Percentiles rank a stretch among this genome's conserved stretches.
Evolutionary conservation across 2,329 filamentous ascomycete genomes (phyloP).

Genomic region (Paramyrothecium roridum): DNA sequence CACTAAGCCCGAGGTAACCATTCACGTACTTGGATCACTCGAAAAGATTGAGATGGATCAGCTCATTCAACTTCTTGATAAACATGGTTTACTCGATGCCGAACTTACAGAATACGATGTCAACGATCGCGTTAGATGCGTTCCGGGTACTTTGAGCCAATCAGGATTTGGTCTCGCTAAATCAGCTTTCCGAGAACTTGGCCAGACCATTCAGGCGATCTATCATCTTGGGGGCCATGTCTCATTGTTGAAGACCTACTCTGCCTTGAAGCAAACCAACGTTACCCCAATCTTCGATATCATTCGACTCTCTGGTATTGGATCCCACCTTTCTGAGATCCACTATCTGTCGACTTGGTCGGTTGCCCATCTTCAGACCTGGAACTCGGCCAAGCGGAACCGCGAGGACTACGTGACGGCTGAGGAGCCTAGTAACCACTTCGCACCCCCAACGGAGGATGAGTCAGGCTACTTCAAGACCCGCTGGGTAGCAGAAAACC

Average conservation of each 20-base stretch:
- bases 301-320: conserved; percentile 16
- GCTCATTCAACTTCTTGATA: conserved; percentile 11
- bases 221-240: conserved; percentile 22
- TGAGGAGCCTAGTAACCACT: conserved; percentile 16
- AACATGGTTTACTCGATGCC: conserved; percentile 13
- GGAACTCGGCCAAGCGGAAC: conserved; percentile 12
- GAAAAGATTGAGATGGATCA: conserved; percentile 7
- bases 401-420: conserved; percentile 10
- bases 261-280: conserved; percentile 15
- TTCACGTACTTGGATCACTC: conserved; percentile 15
- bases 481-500: conserved; percentile 20
- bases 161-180: conserved; percentile 17
- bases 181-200: conserved; percentile 15
- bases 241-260: conserved; percentile 20
- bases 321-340: conserved; percentile 15
- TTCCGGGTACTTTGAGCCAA: conserved; percentile 13
- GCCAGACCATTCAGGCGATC: conserved; percentile 15
- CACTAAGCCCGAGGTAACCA: conserved; percentile 7
- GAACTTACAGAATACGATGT: conserved; percentile 8
- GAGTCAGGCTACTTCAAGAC: conserved; percentile 23
- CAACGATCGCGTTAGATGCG: conserved; percentile 7
- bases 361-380: conserved; percentile 19
- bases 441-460: conserved; percentile 16
- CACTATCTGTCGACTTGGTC: conserved; percentile 16
- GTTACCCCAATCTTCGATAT: conserved; percentile 17